Base-by-base conservation (phyloP, 352 stramenopile genomes). In the Phytophthora pseudosyringae region DNA sequence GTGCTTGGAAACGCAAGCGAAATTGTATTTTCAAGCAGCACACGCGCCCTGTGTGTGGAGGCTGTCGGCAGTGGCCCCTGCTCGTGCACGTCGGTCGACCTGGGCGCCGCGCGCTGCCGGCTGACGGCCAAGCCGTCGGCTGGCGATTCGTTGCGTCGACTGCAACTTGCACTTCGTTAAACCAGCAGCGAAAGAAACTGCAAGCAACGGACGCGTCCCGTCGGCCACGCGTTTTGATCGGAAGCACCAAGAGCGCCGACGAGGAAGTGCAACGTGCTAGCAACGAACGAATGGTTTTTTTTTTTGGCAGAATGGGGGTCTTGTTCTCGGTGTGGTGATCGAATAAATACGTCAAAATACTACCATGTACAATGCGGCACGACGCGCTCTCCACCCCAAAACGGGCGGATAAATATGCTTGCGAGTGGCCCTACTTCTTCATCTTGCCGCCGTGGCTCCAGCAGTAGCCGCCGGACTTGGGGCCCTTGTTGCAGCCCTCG, bases 371-470 rank as follows among this genome's bases (percentile, higher is more conserved):
- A 66, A 66, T 48, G 40, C 44, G 21, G 51, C 59, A 50, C 16
- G 32, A 52, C 45, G 28, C 45, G 8, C 26, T 56, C 36, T 64
- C 59, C 62, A 64, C 65, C 38, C 46, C 71, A 63, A 61, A 62
- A 33, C 58, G 21, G 47, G 59, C 62, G 39, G 59, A 75, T 86
- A 86, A 84, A 83, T 82, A 83, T 46, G 15, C 39, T 46, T 15
- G 36, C 25, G 33, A 35, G 13, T 9, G 26, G 25, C 29, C 48
- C 76, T 80, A 91, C 76, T 94, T 94, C 64, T 88, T 90, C 70
- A 88, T 87, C 77, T 91, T 94, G 71, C 83, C 81, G 50, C 86
- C 83, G 59, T 94, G 83, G 44, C 79, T 87, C 83, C 83, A 94
- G 81, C 86, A 94, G 69, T 90, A 93, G 61, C 83, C 83, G 47